These are phyloP conservation scores for Trifolium repens DNA, from an alignment of 306 rosid species.

Conservation along the genomic window DNA sequence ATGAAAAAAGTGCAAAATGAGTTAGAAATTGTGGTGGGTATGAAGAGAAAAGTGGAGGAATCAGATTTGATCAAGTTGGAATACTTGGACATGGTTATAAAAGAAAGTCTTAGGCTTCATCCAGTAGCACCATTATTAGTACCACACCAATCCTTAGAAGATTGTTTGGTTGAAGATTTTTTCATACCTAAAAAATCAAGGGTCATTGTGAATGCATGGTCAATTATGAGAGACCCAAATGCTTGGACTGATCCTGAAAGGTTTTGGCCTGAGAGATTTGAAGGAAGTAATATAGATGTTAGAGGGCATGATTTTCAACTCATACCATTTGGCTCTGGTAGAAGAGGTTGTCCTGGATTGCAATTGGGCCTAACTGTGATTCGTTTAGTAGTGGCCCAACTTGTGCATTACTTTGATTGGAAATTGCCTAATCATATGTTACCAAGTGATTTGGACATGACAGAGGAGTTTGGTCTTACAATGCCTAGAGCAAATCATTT, in stretches of 20 bases:
- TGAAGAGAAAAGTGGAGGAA: constrained; percentile 65
- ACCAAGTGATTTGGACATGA: constrained; percentile 45
- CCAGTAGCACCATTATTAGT: constrained; percentile 63
- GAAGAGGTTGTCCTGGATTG: constrained; percentile 50
- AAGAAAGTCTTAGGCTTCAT: constrained; percentile 66
- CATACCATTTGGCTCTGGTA: constrained; percentile 47
- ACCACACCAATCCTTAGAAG: constrained; percentile 62
- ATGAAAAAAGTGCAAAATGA: constrained; percentile 66
- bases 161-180: constrained; percentile 52
- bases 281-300: constrained; percentile 34
- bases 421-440: constrained; percentile 34
- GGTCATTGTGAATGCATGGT: constrained; percentile 46
- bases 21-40: constrained; percentile 57
- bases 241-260: constrained; percentile 40
- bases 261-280: constrained; percentile 56
- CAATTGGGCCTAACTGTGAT: constrained; percentile 41
- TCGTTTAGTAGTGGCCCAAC: constrained; percentile 39
- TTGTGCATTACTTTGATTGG: constrained; percentile 56
- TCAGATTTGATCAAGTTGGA: constrained; percentile 55
- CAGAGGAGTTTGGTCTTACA: constrained; percentile 47
- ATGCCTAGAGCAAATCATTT: constrained; percentile 41
- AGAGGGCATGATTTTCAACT: constrained; percentile 42
- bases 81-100: constrained; percentile 59
- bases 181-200: constrained; percentile 56
- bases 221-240: constrained; percentile 46